Evolutionary conservation across 1,139 yeast genomes (phyloP), one percentile per base, ranked within the genome.

Genomic region (Barnettozyma hawaiiensis): DNA sequence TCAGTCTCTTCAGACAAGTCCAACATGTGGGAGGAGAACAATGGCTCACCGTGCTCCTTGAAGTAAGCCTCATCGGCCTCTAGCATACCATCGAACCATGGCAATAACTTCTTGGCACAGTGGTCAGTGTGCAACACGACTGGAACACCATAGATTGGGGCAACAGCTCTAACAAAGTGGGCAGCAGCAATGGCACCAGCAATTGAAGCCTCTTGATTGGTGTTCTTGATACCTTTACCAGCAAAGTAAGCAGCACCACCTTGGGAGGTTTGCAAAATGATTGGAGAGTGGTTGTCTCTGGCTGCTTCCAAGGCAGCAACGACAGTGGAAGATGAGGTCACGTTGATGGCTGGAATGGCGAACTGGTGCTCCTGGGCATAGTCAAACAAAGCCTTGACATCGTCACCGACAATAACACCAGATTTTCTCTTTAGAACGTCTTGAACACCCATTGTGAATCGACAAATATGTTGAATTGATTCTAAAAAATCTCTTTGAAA

Each of bases 221-320:
- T 77, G 85, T 92, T 94, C 69, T 78, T 78, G 59, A 94, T 90
- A 73, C 98, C 98, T 81, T 92, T 92, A 76, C 97, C 97, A 56
- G 97, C 98, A 69, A 92, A 92, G 87, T 78, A 94, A 54, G 97
- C 98, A 59, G 98, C 95, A 76, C 99, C 99, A 75, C 99, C 99
- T 71, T 92, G 90, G 52, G 98, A 92, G 58, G 92, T 80, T 75
- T 92, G 99, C 67, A 92, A 76, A 66, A 92, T 87, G 72, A 92
- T 89, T 73, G 99, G 98, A 50, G 96, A 75, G 70, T 85, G 84
- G 75, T 68, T 70, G 75, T 92, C 97, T 73, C 98, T 86, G 51
- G 99, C 98, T 60, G 98, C 95, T 75, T 94, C 98, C 66, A 92
- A 78, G 58, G 97, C 94, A 59, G 97, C 89, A 62, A 92, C 92